These are phyloP conservation scores for Macroventuria anomochaeta DNA, from an alignment of 2,329 filamentous ascomycete genomes.

Conservation along the genomic window DNA sequence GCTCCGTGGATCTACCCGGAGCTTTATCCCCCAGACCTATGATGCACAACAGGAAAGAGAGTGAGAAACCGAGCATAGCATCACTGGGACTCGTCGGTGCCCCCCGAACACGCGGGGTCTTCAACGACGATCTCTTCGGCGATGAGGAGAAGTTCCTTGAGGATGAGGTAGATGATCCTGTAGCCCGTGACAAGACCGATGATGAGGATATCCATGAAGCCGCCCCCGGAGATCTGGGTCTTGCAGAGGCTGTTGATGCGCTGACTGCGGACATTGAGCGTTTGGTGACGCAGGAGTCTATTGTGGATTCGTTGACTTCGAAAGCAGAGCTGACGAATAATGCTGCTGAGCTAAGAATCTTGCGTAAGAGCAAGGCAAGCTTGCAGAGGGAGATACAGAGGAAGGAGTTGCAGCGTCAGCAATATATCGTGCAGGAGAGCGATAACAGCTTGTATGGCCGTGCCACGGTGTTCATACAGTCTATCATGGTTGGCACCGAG, in stretches of 20 bases:
- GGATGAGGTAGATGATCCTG: slow-evolving; percentile 81
- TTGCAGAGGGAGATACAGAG: slow-evolving; percentile 88
- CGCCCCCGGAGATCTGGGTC: slow-evolving; percentile 88
- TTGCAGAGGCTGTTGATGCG: slow-evolving; percentile 89
- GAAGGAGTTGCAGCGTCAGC: slow-evolving; percentile 94
- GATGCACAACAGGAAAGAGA: slow-evolving; percentile 49
- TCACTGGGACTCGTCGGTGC: slow-evolving; percentile 90
- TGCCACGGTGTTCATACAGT: slow-evolving; percentile 87
- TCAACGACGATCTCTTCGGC: slow-evolving; percentile 89
- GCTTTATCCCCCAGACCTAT: slow-evolving; percentile 48
- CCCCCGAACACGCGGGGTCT: slow-evolving; percentile 87
- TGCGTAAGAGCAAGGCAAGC: slow-evolving; percentile 93
- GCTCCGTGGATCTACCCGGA: slow-evolving; percentile 65
- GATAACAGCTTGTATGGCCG: slow-evolving; percentile 96
- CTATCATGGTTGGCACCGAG: slow-evolving; percentile 89
- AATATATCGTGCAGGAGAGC: slow-evolving; percentile 96
- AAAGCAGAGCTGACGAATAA: slow-evolving; percentile 99
- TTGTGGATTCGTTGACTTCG: slow-evolving; percentile 87
- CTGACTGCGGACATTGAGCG: slow-evolving; percentile 92
- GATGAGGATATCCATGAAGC: slow-evolving; percentile 91
- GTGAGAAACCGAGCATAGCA: slow-evolving; percentile 81
- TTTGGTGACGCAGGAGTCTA: slow-evolving; percentile 82
- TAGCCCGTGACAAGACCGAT: slow-evolving; percentile 65
- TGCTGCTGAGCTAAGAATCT: slow-evolving; percentile 86
- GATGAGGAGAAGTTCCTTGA: slow-evolving; percentile 87